Evolutionary conservation across 192 early-diverging fungal species (phyloP).

Genomic region (Haplosporangium gracile): DNA sequence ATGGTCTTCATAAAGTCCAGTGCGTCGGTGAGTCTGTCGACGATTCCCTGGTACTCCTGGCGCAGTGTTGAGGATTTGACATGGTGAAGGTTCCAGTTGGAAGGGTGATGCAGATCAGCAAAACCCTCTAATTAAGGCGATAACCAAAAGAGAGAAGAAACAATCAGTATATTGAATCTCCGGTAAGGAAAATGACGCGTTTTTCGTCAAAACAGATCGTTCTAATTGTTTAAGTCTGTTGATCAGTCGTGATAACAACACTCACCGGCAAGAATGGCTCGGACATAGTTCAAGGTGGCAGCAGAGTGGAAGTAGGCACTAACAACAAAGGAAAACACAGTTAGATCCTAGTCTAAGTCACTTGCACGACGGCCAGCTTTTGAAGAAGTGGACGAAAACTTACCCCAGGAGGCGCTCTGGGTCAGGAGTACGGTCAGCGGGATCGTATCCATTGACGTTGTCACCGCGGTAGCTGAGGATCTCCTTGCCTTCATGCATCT

Average conservation of each 20-base stretch:
- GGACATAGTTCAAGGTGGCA: constrained; percentile 95
- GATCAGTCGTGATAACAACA: not conserved
- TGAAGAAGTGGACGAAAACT: not conserved
- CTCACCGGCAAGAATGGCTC: constrained; percentile 82
- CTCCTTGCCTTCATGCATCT: constrained; percentile 85
- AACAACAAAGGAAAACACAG: not conserved
- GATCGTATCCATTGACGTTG: constrained; percentile 97
- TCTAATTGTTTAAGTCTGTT: not conserved
- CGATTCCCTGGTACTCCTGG: constrained; percentile 91
- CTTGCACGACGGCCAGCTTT: not conserved
- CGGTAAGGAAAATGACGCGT: constrained; percentile 6
- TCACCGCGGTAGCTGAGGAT: constrained; percentile 95
- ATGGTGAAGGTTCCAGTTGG: constrained; percentile 91
- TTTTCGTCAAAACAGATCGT: constrained; percentile 7
- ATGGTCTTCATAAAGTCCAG: constrained; percentile 96
- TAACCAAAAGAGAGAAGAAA: not conserved
- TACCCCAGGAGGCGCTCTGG: constrained; percentile 90
- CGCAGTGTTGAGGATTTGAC: constrained; percentile 84
- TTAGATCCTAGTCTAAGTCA: not conserved
- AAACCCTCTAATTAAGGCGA: constrained; percentile 59
- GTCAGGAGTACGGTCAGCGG: constrained; percentile 87
- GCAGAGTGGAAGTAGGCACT: constrained; percentile 98
- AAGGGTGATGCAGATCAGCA: constrained; percentile 88
- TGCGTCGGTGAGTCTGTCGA: constrained; percentile 88
- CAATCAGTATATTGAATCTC: constrained; percentile 3